These are phyloP conservation scores for Colletotrichum eleusines DNA, from an alignment of 2,329 filamentous ascomycete species.

Conservation along the genomic window DNA sequence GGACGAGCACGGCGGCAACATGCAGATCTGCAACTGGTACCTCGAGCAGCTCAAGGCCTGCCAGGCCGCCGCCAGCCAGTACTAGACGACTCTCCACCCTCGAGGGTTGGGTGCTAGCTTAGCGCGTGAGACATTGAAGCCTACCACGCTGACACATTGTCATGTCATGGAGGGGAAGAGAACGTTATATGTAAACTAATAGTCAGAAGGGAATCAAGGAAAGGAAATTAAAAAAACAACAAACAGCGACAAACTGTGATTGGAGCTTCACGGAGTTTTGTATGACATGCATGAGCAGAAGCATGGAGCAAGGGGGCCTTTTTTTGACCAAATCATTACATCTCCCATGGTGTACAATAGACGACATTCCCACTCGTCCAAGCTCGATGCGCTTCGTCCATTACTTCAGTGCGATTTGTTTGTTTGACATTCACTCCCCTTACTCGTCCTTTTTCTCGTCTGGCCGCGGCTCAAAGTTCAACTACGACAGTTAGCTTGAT, in stretches of 20 bases:
- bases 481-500: conserved; percentile 56
- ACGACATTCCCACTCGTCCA: conserved; percentile 39
- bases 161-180: background rate
- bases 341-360: conserved; percentile 42
- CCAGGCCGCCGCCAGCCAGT: conserved; percentile 80
- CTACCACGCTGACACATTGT: too few relatives aligned
- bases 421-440: background rate
- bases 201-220: conserved; percentile 7
- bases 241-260: background rate
- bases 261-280: conserved; percentile 15
- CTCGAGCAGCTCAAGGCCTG: conserved; percentile 95
- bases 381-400: background rate
- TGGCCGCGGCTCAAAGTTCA: conserved; percentile 76
- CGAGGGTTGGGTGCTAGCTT: background rate
- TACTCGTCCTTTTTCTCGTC: conserved; percentile 61
- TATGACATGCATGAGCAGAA: conserved; percentile 23
- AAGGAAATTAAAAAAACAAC: conserved; percentile 17
- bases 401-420: too few relatives aligned
- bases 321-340: conserved; percentile 21
- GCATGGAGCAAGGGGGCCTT: conserved; percentile 14
- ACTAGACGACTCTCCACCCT: conserved; percentile 59
- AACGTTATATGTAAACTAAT: conserved; percentile 34
- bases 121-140: background rate
- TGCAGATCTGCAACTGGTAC: conserved; percentile 98
- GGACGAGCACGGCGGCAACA: conserved; percentile 93